Evolutionary conservation across 2,329 filamentous ascomycete species (phyloP).

Genomic region (Talaromyces sp.): DNA sequence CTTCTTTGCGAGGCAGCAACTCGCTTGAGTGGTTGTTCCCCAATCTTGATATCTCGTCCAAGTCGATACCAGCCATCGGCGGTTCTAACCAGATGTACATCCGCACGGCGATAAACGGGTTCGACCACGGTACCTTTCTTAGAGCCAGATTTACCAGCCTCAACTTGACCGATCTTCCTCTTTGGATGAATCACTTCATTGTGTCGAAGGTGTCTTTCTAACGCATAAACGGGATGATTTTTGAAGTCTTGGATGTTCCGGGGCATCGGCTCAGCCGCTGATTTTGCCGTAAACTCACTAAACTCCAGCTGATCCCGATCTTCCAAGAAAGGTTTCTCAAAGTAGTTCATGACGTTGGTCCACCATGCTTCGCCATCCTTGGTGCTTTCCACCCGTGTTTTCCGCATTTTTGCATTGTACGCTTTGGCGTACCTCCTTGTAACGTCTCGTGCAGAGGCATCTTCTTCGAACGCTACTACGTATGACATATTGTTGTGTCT

Average conservation of each 20-base stretch:
- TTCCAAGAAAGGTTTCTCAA: constrained; percentile 43
- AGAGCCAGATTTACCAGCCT: constrained; percentile 43
- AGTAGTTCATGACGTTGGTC: constrained; percentile 43
- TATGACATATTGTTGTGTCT: constrained; percentile 75
- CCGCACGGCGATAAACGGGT: constrained; percentile 73
- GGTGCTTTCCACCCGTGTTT: constrained; percentile 69
- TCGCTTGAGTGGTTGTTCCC: constrained; percentile 80
- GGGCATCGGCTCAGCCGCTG: constrained; percentile 78
- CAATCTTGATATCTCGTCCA: constrained; percentile 72
- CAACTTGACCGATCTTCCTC: constrained; percentile 73
- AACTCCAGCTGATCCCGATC: constrained; percentile 84
- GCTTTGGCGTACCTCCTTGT: constrained; percentile 83
- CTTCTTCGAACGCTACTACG: constrained; percentile 78
- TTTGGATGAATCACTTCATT: constrained; percentile 78
- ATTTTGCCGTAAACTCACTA: constrained; percentile 66
- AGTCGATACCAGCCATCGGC: constrained; percentile 88
- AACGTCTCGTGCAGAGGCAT: constrained; percentile 76
- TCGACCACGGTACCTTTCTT: constrained; percentile 62
- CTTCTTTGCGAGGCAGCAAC: constrained; percentile 48
- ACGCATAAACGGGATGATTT: constrained; percentile 75
- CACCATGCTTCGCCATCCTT: constrained; percentile 57
- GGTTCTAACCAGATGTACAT: constrained; percentile 75
- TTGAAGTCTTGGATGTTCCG: constrained; percentile 84
- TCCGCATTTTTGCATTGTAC: constrained; percentile 86
- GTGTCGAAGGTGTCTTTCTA: constrained; percentile 77